phyloP scores from a whole-genome alignment of 2,329 filamentous ascomycete species.

The Cyphellophora attinorum region DNA sequence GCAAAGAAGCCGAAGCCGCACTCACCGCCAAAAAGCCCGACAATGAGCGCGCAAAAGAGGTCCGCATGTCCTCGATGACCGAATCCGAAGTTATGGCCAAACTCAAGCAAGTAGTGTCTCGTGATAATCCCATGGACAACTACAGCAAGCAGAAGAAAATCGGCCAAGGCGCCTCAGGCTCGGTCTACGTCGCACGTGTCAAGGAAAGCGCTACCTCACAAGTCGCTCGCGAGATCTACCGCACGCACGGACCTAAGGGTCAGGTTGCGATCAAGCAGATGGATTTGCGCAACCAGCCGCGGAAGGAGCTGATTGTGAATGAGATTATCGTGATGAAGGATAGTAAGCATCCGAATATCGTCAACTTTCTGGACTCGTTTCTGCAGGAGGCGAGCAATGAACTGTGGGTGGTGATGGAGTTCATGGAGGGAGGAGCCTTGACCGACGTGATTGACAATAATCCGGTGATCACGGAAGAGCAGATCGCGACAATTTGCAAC shows the following conservation, averaged over 20 bases:
- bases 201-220: conserved; percentile 78
- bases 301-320: conserved; percentile 97
- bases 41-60: conserved; percentile 73
- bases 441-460: conserved; percentile 99
- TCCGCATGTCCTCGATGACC: conserved; percentile 97
- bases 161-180: conserved; percentile 93
- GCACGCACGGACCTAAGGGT: conserved; percentile 67
- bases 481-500: conserved; percentile 92
- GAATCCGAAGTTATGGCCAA: conserved; percentile 96
- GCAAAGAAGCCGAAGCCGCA: conserved; percentile 84
- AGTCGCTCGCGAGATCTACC: conserved; percentile 67
- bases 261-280: conserved; percentile 99
- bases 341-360: conserved; percentile 94
- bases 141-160: conserved; percentile 99
- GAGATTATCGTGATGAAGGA: conserved; percentile 99
- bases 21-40: conserved; percentile 71
- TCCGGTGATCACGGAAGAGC: conserved; percentile 82
- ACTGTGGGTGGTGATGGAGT: conserved; percentile 99
- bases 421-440: conserved; percentile 95
- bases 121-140: conserved; percentile 85
- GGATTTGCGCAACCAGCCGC: conserved; percentile 92
- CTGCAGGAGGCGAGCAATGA: conserved; percentile 88
- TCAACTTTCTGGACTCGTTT: conserved; percentile 97
- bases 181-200: conserved; percentile 94
- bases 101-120: conserved; percentile 86